These are phyloP conservation scores for Penicillium sp. DNA, from an alignment of 2,329 filamentous ascomycete genomes.

Conservation along the genomic window DNA sequence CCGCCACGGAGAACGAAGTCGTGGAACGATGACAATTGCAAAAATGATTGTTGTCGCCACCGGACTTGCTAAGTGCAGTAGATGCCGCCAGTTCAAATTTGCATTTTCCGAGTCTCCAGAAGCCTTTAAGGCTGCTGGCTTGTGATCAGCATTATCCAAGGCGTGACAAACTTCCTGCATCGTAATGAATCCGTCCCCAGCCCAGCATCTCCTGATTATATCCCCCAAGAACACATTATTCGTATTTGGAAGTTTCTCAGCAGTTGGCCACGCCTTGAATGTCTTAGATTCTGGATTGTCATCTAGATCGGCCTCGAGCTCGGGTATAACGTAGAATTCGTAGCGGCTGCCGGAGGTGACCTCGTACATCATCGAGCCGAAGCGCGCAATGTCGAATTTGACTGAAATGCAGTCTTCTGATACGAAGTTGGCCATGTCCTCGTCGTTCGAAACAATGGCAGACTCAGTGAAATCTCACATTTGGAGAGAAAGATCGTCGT, in stretches of 20 bases:
- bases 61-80: not conserved
- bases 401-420: slow-evolving; percentile 16
- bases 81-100: not conserved
- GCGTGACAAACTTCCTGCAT: not conserved
- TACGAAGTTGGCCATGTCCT: slow-evolving; percentile 2
- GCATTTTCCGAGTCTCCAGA: not conserved
- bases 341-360: slow-evolving; percentile 10
- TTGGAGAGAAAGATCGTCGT: not conserved
- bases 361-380: slow-evolving; percentile 18
- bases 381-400: slow-evolving; percentile 16
- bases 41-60: not conserved
- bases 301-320: not conserved
- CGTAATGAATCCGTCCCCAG: not conserved
- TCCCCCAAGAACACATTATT: not conserved
- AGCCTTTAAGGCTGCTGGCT: not conserved
- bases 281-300: not conserved
- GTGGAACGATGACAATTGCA: not conserved
- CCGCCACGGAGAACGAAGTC: not conserved
- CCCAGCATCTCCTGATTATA: not conserved
- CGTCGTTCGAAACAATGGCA: not conserved
- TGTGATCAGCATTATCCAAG: not conserved
- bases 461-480: not conserved
- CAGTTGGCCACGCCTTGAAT: not conserved
- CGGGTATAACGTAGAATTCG: slow-evolving; percentile 1
- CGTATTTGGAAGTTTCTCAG: not conserved